phyloP scores from a whole-genome alignment of 1,139 yeast genomes.

The Eremothecium cymbalariae region DNA sequence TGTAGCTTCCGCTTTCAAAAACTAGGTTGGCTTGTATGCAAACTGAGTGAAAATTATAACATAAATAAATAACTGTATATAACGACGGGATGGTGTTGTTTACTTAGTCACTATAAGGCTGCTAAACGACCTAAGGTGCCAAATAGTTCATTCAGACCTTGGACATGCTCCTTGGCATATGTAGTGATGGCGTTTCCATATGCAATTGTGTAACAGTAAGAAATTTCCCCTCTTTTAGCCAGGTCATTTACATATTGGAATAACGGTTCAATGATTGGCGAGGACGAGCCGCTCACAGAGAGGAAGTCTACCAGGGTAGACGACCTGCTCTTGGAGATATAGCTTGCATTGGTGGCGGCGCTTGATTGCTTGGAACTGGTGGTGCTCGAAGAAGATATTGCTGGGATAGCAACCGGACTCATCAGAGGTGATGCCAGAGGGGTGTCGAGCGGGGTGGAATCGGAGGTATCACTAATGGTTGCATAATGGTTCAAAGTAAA shows the following conservation, averaged over 20 bases:
- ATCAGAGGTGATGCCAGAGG: slow-evolving; percentile 9
- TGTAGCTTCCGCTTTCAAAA: too few relatives aligned
- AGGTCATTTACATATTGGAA: slow-evolving; percentile 52
- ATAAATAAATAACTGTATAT: too few relatives aligned
- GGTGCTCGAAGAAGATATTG: slow-evolving; percentile 8
- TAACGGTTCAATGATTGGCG: slow-evolving; percentile 61
- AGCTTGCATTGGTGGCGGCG: slow-evolving; percentile 6
- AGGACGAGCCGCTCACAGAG: slow-evolving; percentile 61
- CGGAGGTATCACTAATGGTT: slow-evolving; percentile 12
- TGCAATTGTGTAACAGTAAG: slow-evolving; percentile 54
- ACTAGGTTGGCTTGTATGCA: too few relatives aligned
- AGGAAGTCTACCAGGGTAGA: slow-evolving; percentile 26
- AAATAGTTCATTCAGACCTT: slow-evolving; percentile 72
- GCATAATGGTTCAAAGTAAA: slow-evolving; percentile 35
- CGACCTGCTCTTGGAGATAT: slow-evolving; percentile 14
- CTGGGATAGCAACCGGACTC: slow-evolving; percentile 8
- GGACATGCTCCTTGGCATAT: slow-evolving; percentile 59
- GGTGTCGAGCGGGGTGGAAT: slow-evolving; percentile 10
- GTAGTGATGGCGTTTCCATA: slow-evolving; percentile 46
- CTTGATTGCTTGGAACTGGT: slow-evolving; percentile 3
- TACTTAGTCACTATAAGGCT: too few relatives aligned
- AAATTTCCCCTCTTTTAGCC: slow-evolving; percentile 33
- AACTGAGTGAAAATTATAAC: too few relatives aligned
- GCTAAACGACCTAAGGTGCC: slow-evolving; percentile 42
- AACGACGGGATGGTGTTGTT: too few relatives aligned